phyloP scores from a whole-genome alignment of 495 filamentous ascomycete species.

The Neurospora cerealis region DNA sequence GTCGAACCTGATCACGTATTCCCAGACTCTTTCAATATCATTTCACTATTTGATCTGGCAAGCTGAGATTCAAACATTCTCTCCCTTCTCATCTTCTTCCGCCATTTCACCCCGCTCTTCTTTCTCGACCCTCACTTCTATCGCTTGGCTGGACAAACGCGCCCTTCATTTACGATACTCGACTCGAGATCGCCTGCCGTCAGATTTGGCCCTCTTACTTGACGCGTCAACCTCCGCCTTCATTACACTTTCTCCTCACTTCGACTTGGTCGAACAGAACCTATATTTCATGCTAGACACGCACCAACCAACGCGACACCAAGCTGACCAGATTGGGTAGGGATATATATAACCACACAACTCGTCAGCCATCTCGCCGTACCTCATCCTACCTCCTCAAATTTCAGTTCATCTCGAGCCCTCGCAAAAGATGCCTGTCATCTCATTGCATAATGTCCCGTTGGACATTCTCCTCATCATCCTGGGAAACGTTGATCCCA shows the following conservation, averaged over 20 bases:
- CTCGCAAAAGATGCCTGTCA: not conserved
- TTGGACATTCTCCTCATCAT: conserved; percentile 3
- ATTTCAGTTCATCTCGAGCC: not conserved
- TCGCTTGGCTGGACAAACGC: not conserved
- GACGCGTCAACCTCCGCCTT: not conserved
- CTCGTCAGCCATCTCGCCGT: not conserved
- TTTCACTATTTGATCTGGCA: not conserved
- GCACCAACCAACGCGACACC: not conserved
- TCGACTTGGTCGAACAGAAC: not conserved
- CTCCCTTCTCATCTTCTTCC: not conserved
- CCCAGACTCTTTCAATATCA: not conserved
- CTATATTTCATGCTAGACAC: no score
- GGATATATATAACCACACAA: not conserved
- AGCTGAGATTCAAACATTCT: not conserved
- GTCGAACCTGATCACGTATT: not conserved
- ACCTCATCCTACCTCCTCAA: not conserved
- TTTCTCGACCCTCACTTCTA: not conserved
- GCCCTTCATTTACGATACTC: not conserved
- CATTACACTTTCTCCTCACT: not conserved
- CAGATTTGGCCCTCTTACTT: not conserved
- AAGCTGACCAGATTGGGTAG: not conserved
- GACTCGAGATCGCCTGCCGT: not conserved
- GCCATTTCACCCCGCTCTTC: not conserved
- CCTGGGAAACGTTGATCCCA: conserved; percentile 5
- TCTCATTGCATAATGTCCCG: not conserved